These are phyloP conservation scores for Hippophae gyantsensis DNA, from an alignment of 306 rosid species.

Conservation along the genomic window DNA sequence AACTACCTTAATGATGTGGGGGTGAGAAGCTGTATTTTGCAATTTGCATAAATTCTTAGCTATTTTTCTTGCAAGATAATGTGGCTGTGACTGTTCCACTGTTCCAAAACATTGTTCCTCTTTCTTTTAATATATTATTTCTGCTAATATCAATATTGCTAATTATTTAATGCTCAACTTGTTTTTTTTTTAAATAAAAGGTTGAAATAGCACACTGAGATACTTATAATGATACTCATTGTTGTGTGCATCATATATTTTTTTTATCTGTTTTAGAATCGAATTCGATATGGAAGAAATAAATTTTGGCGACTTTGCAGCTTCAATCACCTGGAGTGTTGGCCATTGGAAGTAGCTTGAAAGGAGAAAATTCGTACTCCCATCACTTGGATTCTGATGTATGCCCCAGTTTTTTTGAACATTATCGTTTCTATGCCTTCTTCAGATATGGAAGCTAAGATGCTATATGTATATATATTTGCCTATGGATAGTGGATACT, in stretches of 20 bases:
- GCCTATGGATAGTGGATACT: constrained; percentile 1
- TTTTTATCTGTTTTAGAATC: constrained; percentile 6
- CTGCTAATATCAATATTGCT: too few species aligned
- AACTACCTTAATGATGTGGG: too few species aligned
- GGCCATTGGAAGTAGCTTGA: constrained; percentile 96
- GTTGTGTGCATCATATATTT: not conserved
- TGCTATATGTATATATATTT: not conserved
- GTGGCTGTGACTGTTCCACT: too few species aligned
- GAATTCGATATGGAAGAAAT: constrained; percentile 23
- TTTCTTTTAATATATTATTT: too few species aligned
- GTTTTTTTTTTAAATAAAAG: not conserved
- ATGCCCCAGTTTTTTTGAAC: constrained; percentile 23
- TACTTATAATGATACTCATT: not conserved
- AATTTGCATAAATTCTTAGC: too few species aligned
- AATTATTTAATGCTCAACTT: too few species aligned
- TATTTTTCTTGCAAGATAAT: too few species aligned
- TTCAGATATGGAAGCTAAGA: not conserved
- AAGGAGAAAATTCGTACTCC: constrained; percentile 96
- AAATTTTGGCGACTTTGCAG: constrained; percentile 43
- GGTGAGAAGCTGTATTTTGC: too few species aligned
- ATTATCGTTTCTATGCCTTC: constrained; percentile 1
- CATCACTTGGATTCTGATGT: constrained; percentile 97
- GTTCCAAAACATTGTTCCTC: too few species aligned
- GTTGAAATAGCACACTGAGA: not conserved
- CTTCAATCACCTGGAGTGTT: constrained; percentile 91